Base-by-base conservation (phyloP, 2,329 filamentous ascomycete species). In the Pseudogymnoascus sp. region DNA sequence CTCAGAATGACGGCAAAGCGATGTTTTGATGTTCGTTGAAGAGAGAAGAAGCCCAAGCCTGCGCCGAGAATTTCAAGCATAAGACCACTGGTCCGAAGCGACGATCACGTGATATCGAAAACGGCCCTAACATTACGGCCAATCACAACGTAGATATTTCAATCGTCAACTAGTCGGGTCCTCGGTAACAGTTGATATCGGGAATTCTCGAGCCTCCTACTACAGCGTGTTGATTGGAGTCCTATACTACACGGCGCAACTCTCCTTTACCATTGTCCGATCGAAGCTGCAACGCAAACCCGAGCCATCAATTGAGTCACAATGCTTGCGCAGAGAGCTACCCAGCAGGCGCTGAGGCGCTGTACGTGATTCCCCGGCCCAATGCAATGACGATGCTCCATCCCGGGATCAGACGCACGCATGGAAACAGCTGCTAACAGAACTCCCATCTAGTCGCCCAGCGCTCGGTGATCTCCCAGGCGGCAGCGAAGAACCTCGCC, bases 291-390 rank as follows among this genome's bases (percentile, higher is more conserved):
- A 43, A 38, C 43, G 42, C 43, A 49, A 64, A 40, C 21, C 14
- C 40, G 42, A 46, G 25, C 28, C 63, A 53, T 66, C 63, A 61
- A 65, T 59, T 40, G 40, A 67, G 34, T 65, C 67, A 77, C 28
- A 42, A 79, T 79, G 78, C 72, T 79, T 70, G 73, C 77, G 65
- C 77, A 78, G 68, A 75, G 75, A 72, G 69, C 72, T 65, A 72
- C 73, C 60, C 77, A 78, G 70, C 76, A 77, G 68, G 75, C 76
- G 69, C 73, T 79, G 71, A 74, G 75, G 68, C 71, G 74, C 66
- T 66, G 76, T 77, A 73, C 62, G 75, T 74, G 14, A 23, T 60
- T 14, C 60, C 53, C 42, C 43, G 25, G 8, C 14, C 21, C 18
- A 12, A 16, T 56, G 34, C 59, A 34, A 60, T 38, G 18, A 56